Conservation (phyloP, 108 stramenopile species). For the Pinguiococcus pyrenoidosus region DNA sequence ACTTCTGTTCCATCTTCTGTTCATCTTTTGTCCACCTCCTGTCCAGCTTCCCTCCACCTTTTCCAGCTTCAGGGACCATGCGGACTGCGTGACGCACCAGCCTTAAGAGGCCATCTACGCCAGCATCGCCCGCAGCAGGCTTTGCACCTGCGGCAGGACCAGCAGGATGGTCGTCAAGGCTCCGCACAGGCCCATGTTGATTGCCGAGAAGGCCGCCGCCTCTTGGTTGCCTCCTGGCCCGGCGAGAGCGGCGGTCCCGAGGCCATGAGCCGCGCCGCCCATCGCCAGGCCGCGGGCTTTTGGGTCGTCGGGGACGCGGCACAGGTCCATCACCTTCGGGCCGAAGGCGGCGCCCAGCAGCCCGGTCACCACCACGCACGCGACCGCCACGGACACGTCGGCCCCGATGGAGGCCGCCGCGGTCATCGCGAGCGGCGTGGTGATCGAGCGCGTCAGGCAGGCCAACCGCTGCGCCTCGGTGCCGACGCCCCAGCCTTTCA, state of each 20-base stretch:
- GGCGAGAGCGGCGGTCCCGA: slow-evolving; percentile 72
- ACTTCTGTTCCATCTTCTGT: too few relatives aligned
- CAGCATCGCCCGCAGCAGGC: too few relatives aligned
- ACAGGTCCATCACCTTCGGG: slow-evolving; percentile 44
- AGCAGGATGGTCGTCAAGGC: slow-evolving; percentile 25
- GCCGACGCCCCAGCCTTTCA: slow-evolving; percentile 37
- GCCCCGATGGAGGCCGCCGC: slow-evolving; percentile 67
- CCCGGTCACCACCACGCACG: slow-evolving; percentile 71
- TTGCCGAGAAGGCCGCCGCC: slow-evolving; percentile 74
- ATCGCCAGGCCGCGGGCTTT: slow-evolving; percentile 70
- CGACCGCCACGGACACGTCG: slow-evolving; percentile 59
- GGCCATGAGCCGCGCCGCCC: slow-evolving; percentile 73
- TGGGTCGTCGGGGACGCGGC: slow-evolving; percentile 39
- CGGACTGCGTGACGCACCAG: too few relatives aligned
- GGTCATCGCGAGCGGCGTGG: slow-evolving; percentile 70
- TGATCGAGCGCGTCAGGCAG: slow-evolving; percentile 61
- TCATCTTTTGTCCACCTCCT: too few relatives aligned
- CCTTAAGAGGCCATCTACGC: too few relatives aligned
- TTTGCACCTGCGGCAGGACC: slow-evolving; percentile 11
- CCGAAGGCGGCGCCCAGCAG: slow-evolving; percentile 82
- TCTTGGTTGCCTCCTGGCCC: slow-evolving; percentile 33
- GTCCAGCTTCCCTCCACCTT: too few relatives aligned
- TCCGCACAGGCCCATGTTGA: slow-evolving; percentile 57
- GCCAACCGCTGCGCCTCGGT: slow-evolving; percentile 43
- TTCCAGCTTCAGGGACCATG: too few relatives aligned